phyloP scores from a whole-genome alignment of 78 protist species.

The Thecamonas trahens region DNA sequence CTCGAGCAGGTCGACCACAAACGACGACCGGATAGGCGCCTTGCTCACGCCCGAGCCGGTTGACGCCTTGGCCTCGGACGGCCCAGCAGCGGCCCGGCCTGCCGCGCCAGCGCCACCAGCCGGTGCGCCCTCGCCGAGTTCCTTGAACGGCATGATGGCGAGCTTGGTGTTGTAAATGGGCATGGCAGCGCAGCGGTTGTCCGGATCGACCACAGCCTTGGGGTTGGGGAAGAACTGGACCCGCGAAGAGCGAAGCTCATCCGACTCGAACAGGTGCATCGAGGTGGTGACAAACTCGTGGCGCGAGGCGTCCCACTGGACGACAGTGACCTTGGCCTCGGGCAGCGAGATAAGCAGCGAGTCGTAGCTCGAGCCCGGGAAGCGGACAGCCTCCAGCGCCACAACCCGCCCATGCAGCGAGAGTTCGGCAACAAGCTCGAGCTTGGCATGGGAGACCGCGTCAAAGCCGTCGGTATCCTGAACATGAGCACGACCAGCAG shows the following conservation, averaged over 20 bases:
- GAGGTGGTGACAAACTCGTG: neutral
- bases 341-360: neutral
- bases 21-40: conserved; percentile 6
- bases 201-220: conserved; percentile 27
- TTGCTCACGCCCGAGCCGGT: neutral
- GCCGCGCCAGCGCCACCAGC: neutral
- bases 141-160: conserved; percentile 39
- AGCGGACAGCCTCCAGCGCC: neutral
- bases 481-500: too few species aligned
- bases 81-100: neutral
- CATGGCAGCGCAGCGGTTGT: conserved; percentile 46
- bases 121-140: conserved; percentile 11
- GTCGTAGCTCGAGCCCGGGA: neutral
- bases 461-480: too few species aligned
- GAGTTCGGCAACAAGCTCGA: neutral
- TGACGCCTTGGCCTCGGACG: neutral
- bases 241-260: neutral
- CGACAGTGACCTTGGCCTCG: neutral
- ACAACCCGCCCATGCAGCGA: neutral
- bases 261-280: neutral
- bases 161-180: conserved; percentile 31
- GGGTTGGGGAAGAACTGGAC: neutral
- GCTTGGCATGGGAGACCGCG: too few species aligned
- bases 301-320: neutral
- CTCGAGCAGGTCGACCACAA: conserved; percentile 10